These are phyloP conservation scores for Plasmodium gaboni DNA, from an alignment of 169 alveolate genomes.

Conservation along the genomic window DNA sequence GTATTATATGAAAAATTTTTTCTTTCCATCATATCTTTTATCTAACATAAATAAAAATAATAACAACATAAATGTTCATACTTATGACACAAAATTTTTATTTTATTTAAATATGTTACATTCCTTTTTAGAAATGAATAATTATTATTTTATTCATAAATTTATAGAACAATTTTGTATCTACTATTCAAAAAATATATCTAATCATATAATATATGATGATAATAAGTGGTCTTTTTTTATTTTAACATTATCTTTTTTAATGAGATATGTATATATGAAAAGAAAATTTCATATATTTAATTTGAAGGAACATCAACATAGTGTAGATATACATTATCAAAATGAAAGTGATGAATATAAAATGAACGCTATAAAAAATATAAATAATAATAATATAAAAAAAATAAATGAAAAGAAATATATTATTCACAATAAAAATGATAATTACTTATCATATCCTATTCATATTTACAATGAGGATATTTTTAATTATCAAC, in stretches of 20 bases:
- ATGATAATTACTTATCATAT: neutral
- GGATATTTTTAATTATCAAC: conserved; percentile 24
- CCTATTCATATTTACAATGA: conserved; percentile 47
- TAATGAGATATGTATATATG: conserved; percentile 23
- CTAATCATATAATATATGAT: neutral
- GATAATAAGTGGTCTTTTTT: conserved; percentile 44
- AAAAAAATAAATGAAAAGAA: neutral
- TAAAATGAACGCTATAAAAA: too few relatives aligned
- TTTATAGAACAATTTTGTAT: conserved; percentile 55
- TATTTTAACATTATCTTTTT: conserved; percentile 44
- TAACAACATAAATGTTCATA: neutral
- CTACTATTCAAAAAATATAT: conserved; percentile 23
- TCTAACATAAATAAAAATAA: neutral
- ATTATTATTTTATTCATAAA: conserved; percentile 19
- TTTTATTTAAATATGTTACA: conserved; percentile 33
- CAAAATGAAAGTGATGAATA: too few relatives aligned
- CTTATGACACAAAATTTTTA: neutral
- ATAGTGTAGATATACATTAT: too few relatives aligned
- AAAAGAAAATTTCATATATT: conserved; percentile 16
- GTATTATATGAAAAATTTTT: conserved; percentile 31
- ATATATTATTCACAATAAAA: neutral
- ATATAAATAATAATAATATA: too few relatives aligned
- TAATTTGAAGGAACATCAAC: neutral
- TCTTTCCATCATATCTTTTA: neutral
- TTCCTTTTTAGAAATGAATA: conserved; percentile 30